Evolutionary conservation across 2,329 filamentous ascomycete genomes (phyloP).

Genomic region (Capronia coronata): DNA sequence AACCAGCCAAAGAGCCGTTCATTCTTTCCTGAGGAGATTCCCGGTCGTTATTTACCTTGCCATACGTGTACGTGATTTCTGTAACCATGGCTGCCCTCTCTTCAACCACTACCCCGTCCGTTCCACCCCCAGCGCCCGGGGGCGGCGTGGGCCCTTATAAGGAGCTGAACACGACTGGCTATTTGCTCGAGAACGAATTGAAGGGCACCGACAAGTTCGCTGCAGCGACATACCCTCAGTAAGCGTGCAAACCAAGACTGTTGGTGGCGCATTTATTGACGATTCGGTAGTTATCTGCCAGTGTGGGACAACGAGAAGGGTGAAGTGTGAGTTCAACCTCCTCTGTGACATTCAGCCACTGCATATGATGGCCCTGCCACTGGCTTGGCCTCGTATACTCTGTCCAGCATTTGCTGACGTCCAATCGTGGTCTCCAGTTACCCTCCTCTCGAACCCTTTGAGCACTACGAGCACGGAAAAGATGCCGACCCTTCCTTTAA

Average conservation of each 20-base stretch:
- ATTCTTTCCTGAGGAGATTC: background rate
- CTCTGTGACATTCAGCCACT: background rate
- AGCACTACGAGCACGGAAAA: slow-evolving; percentile 68
- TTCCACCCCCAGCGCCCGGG: background rate
- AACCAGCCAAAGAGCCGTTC: background rate
- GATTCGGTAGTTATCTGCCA: slow-evolving; percentile 52
- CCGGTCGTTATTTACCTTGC: background rate
- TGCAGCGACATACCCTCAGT: slow-evolving; percentile 58
- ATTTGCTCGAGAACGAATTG: slow-evolving; percentile 43
- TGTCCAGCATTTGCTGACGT: slow-evolving; percentile 2
- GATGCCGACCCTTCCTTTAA: slow-evolving; percentile 64
- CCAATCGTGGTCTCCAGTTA: slow-evolving; percentile 39
- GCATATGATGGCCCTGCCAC: background rate
- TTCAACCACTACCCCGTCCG: slow-evolving; percentile 6
- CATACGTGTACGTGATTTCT: background rate
- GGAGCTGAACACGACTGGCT: slow-evolving; percentile 15
- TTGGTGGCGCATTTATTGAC: background rate
- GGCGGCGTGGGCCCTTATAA: slow-evolving; percentile 24
- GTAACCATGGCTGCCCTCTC: background rate
- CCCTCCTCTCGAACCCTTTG: slow-evolving; percentile 60
- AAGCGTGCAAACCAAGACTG: background rate
- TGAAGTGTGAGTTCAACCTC: slow-evolving; percentile 27
- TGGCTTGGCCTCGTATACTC: background rate
- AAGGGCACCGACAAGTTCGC: slow-evolving; percentile 49
- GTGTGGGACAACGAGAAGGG: slow-evolving; percentile 57